Percentiles rank a stretch among this genome's conserved stretches.
These are phyloP conservation scores for Dimargaris cristalligena DNA, from an alignment of 192 early-diverging fungal species.

Conservation along the genomic window DNA sequence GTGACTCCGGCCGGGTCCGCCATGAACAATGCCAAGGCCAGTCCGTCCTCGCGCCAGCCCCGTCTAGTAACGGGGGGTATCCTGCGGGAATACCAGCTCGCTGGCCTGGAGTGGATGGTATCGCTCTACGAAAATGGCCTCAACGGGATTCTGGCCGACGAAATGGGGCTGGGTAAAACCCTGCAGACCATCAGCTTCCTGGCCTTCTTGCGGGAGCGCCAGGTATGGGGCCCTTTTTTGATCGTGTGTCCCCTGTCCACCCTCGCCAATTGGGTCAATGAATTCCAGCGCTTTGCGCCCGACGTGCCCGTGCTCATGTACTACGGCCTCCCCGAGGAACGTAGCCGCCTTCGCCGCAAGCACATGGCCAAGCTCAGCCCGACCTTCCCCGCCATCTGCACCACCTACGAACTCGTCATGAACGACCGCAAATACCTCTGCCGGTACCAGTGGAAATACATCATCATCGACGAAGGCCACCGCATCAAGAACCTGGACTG, in stretches of 20 bases:
- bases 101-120: conserved; percentile 90
- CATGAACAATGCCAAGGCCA: conserved; percentile 17
- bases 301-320: conserved; percentile 63
- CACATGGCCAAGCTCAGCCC: conserved; percentile 39
- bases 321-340: conserved; percentile 60
- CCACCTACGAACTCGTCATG: conserved; percentile 82
- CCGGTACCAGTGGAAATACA: conserved; percentile 62
- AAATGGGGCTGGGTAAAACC: conserved; percentile 92
- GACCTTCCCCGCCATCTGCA: conserved; percentile 70
- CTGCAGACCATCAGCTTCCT: conserved; percentile 88
- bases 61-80: conserved; percentile 63
- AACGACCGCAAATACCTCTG: conserved; percentile 60
- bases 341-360: conserved; percentile 46
- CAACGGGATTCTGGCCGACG: conserved; percentile 91
- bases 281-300: conserved; percentile 78
- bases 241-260: conserved; percentile 81
- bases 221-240: conserved; percentile 74
- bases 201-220: conserved; percentile 56
- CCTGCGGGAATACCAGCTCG: conserved; percentile 84
- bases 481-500: conserved; percentile 94
- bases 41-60: conserved; percentile 57
- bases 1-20: conserved; percentile 11
- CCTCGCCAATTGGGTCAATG: conserved; percentile 81
- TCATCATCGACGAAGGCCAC: conserved; percentile 94
- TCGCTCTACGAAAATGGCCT: conserved; percentile 90